Base-by-base conservation (phyloP, 768 basidiomycete genomes). In the Leccinellum albellum region DNA sequence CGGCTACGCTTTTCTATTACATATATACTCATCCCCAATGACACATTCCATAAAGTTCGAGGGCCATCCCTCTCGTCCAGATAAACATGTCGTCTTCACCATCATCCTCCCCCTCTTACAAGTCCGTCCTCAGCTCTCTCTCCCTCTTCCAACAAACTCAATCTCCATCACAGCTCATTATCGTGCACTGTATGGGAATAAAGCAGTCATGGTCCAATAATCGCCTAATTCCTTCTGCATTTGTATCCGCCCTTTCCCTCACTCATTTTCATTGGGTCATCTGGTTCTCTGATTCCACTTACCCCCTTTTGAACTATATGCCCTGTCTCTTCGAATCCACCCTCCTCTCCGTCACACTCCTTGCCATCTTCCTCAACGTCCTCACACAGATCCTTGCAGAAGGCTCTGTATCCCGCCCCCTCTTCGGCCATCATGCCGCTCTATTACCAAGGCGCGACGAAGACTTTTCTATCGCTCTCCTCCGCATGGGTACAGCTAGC, bases 1-100 rank as follows among this genome's bases (percentile, higher is more conserved):
- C 59, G 87, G 86, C 21, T 91, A 90, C 62, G 84, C 88, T 1
- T 89, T 90, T 69, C 76, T 89, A 31, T 71, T 91, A 20, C 85
- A 91, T 60, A 79, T 89, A 8, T 90, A 89, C 72, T 82, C 87
- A 0, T 83, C 85, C 2, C 85, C 87, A 0, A 64, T 84, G 40
- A 80, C 85, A 6, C 86, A 88, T 66, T 58, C 59, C 23, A 59
- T 62, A 26, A 79, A 76, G 54, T 65, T 74, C 4, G 67, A 73
- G 3, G 78, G 74, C 2, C 65, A 76, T 4, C 83, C 83, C 0
- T 80, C 87, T 9, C 76, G 89, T 45, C 90, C 89, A 5, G 88
- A 89, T 63, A 80, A 82, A 50, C 87, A 91, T 64, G 82, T 83
- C 24, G 74, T 89, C n/a, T 76, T 91, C 56, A 88, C 86, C 8